Base-by-base conservation (phyloP, 2,329 filamentous ascomycete genomes). In the Pezicula neosporulosa region DNA sequence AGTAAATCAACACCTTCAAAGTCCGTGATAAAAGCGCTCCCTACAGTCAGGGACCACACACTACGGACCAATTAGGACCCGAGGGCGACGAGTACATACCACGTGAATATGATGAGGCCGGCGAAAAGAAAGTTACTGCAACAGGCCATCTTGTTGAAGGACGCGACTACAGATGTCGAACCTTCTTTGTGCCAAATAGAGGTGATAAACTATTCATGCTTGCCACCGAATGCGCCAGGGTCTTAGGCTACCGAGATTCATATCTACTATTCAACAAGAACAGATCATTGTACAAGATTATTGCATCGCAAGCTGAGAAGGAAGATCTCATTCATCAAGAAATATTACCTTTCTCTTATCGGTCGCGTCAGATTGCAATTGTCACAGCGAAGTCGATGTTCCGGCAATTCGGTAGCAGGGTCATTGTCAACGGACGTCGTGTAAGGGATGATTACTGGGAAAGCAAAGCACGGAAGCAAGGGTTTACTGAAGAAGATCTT, bases 361-460 rank as follows among this genome's bases (percentile, higher is more conserved):
- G 94, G 42, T 99, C 94, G n/a, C 85, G 94, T 47, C 94, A 99
- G 71, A 99, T 99, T 61, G 94, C 94, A 47, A 97, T 99, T 56
- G 94, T 99, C 41, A 97, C 94, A 1, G 94, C 94, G 28, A 85
- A 90, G 58, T 97, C 93, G 61, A 99, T 99, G 94, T 99, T 97
- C 71, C 86, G 94, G 41, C 94, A 99, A 69, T 99, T 99, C 69
- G 94, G 94, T 45, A 97, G 92, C 69, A 83, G 94, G 56, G 87
- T 99, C 48, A 94, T 99, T 57, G 84, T 89, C 35, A 89, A 92
- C 63, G 94, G 94, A 33, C 82, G 93, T 56, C 81, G 94, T 52
- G 94, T 99, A 39, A 86, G 94, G 46, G 94, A 99, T 71, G 94
- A 99, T 68, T 99, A 99, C 71, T 99, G 94, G 94, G 94, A 97